These are phyloP conservation scores for Boletus sp. DNA, from an alignment of 768 basidiomycete genomes.

Conservation along the genomic window DNA sequence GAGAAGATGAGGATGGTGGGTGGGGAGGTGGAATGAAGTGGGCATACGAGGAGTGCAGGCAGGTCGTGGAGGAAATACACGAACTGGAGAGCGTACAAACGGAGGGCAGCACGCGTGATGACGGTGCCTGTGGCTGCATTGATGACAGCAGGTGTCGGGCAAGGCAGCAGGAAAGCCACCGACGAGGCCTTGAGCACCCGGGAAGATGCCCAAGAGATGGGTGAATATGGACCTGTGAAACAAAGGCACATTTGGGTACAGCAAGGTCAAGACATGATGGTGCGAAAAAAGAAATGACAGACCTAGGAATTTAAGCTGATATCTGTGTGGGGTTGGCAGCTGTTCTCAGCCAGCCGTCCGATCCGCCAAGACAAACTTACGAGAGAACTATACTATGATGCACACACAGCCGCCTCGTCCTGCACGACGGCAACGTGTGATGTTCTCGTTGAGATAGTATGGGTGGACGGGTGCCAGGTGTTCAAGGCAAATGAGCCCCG, in stretches of 20 bases:
- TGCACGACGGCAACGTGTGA: no score
- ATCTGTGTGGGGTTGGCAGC: no score
- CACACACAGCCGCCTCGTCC: no score
- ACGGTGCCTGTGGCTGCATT: conserved; percentile 59
- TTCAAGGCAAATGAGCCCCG: no score
- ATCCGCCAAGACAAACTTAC: no score
- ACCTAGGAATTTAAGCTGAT: no score
- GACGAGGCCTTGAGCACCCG: conserved; percentile 26
- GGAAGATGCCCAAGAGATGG: conserved; percentile 24
- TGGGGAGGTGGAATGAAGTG: conserved; percentile 42
- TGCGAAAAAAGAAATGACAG: no score
- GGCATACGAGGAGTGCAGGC: conserved; percentile 45
- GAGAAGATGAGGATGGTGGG: conserved; percentile 61
- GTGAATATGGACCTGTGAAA: conserved; percentile 32
- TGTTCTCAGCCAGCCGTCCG: no score
- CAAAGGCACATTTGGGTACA: conserved; percentile 18
- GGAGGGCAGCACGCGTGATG: conserved; percentile 55
- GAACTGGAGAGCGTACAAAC: conserved; percentile 52
- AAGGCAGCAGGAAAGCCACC: conserved; percentile 43
- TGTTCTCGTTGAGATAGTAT: no score
- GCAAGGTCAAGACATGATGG: no score
- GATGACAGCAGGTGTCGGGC: conserved; percentile 64
- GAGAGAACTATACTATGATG: no score
- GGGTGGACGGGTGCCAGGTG: no score
- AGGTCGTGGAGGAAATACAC: conserved; percentile 55